Conservation (phyloP, 768 basidiomycete genomes). For the Leccinum disarticulatum region DNA sequence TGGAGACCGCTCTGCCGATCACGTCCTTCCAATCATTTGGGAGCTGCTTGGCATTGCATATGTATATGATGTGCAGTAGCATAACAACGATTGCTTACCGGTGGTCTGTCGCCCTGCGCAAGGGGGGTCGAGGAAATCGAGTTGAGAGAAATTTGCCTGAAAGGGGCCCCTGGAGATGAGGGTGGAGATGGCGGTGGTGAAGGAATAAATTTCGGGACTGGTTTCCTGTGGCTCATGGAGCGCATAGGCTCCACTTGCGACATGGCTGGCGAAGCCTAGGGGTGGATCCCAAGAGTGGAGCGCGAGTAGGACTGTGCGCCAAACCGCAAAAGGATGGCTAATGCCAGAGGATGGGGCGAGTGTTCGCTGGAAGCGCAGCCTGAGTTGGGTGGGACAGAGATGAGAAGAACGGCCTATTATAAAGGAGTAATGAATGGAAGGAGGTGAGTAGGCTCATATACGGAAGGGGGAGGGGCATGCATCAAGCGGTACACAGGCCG, state of each 20-base stretch:
- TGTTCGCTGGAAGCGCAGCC: constrained; percentile 21
- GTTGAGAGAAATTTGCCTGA: constrained; percentile 33
- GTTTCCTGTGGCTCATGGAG: constrained; percentile 67
- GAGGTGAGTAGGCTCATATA: constrained; percentile 33
- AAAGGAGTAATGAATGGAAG: constrained; percentile 28
- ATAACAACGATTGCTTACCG: constrained; percentile 22
- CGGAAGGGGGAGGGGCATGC: constrained; percentile 24
- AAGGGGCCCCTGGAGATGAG: constrained; percentile 35
- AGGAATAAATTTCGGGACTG: constrained; percentile 65
- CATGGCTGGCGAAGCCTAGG: constrained; percentile 20
- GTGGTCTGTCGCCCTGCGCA: constrained; percentile 28
- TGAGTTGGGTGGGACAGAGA: constrained; percentile 22
- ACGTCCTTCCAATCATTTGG: constrained; percentile 38
- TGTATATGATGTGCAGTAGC: constrained; percentile 1
- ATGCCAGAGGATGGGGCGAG: constrained; percentile 14
- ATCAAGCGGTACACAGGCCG: constrained; percentile 33
- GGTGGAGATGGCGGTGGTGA: constrained; percentile 51
- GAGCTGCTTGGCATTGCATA: constrained; percentile 21
- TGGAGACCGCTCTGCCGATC: constrained; percentile 34
- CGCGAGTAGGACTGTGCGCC: constrained; percentile 11
- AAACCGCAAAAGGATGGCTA: constrained; percentile 7
- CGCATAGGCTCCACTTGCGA: constrained; percentile 29
- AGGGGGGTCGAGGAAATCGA: constrained; percentile 24
- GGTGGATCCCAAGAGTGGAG: constrained; percentile 7
- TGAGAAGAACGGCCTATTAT: constrained; percentile 31